These are phyloP conservation scores for Cyclanthera cordifolia DNA, from an alignment of 306 rosid genomes.

Conservation along the genomic window DNA sequence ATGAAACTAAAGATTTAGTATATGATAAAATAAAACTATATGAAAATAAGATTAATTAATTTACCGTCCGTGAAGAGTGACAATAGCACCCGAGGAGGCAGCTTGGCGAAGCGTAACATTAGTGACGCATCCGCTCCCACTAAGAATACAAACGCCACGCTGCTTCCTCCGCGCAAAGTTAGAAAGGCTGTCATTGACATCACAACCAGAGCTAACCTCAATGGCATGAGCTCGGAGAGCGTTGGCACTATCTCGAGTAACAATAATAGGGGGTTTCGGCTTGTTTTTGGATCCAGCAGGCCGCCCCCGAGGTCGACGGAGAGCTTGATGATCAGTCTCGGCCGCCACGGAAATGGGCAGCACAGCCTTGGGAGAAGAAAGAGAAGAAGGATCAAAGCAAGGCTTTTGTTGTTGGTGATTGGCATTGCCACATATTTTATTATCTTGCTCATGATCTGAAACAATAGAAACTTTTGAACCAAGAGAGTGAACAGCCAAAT, in stretches of 20 bases:
- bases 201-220: conserved; percentile 80
- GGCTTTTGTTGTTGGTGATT: background rate
- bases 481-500: conserved; percentile 7
- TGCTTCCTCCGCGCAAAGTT: conserved; percentile 75
- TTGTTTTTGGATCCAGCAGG: conserved; percentile 93
- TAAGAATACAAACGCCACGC: conserved; percentile 77
- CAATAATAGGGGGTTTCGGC: conserved; percentile 88
- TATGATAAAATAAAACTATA: background rate
- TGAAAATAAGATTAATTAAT: background rate
- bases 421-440: background rate
- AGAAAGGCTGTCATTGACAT: conserved; percentile 63
- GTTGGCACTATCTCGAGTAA: conserved; percentile 89
- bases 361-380: conserved; percentile 8
- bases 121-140: conserved; percentile 80
- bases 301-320: conserved; percentile 68
- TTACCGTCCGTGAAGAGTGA: conserved; percentile 64
- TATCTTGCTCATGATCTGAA: background rate
- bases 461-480: background rate
- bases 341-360: background rate
- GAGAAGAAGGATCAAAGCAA: conserved; percentile 9
- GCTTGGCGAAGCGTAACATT: conserved; percentile 82
- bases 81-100: conserved; percentile 63
- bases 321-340: conserved; percentile 32
- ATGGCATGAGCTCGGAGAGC: conserved; percentile 86
- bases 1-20: too few relatives aligned